A percentile compares a stretch with the other conserved stretches of the same genome.
These are phyloP conservation scores for Phialemoniopsis sp. DNA, from an alignment of 2,329 filamentous ascomycete genomes.

Conservation along the genomic window DNA sequence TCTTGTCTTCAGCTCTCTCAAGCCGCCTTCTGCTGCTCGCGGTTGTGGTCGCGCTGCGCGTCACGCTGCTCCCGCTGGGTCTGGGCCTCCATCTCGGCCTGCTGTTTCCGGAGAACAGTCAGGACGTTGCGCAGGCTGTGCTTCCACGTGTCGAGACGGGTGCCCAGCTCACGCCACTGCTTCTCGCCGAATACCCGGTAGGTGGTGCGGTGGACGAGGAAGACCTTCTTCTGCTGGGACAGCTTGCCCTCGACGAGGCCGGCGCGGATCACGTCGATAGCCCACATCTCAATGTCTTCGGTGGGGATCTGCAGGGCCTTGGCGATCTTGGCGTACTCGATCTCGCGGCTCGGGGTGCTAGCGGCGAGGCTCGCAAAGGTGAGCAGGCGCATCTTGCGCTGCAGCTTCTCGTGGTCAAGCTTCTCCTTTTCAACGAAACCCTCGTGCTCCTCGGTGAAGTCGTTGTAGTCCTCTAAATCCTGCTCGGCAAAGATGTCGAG, in stretches of 20 bases:
- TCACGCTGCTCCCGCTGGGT: conserved; percentile 75
- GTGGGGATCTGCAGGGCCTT: conserved; percentile 77
- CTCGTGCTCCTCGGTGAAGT: conserved; percentile 89
- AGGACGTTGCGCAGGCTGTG: conserved; percentile 76
- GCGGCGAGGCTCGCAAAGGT: conserved; percentile 89
- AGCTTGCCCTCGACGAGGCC: conserved; percentile 95
- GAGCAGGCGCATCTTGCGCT: conserved; percentile 94
- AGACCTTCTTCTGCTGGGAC: conserved; percentile 86
- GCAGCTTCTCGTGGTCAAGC: conserved; percentile 68
- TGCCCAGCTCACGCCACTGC: conserved; percentile 95
- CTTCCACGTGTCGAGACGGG: conserved; percentile 87
- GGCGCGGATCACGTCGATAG: conserved; percentile 95
- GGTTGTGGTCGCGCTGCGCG: conserved; percentile 54
- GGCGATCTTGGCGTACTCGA: conserved; percentile 82
- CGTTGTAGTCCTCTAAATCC: conserved; percentile 90
- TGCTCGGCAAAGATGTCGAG: conserved; percentile 95
- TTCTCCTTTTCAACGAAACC: conserved; percentile 77
- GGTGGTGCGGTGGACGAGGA: conserved; percentile 92
- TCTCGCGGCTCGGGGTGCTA: conserved; percentile 75
- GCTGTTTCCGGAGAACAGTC: conserved; percentile 72
- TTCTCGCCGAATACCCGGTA: conserved; percentile 97
- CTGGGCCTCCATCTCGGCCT: conserved; percentile 72
- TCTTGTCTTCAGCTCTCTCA: conserved; percentile 15
- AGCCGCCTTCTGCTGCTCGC: conserved; percentile 25
- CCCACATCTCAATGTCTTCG: conserved; percentile 95